Evolutionary conservation across 495 filamentous ascomycete genomes (phyloP), one percentile per base, ranked within the genome.

Genomic region (Penicillium lividum): DNA sequence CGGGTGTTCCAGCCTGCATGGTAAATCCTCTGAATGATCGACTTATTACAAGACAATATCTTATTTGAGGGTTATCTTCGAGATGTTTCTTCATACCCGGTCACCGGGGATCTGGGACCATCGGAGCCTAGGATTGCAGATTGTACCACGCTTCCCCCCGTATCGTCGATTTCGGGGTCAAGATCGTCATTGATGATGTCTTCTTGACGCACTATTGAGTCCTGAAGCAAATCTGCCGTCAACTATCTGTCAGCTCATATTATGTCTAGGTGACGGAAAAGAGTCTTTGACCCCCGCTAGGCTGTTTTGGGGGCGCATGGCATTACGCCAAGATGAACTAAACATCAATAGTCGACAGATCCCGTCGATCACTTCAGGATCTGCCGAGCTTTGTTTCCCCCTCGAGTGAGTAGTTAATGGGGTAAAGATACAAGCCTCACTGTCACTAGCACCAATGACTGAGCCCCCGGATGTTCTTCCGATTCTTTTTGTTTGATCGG

Each of bases 261-360:
- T 27, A 38, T 53, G 51, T 38, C 25, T 27, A 38, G 50, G 15
- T 15, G 28, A 16, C 30, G 31, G 6, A 18, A 52, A 16, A n/a
- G 51, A 18, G 5, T 33, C 33, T 28, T 22, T 18, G 36, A 31
- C 15, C 9, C 28, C 46, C 46, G 46, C 46, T 49, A 49, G 28
- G n/a, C 46, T 49, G 11, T 16, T 49, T 49, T 49, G 28, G 27
- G 36, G 36, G 22, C 38, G 62, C 67, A 63, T 71, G 70, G 68
- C 70, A 69, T 69, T 34, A 58, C 60, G 73, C 75, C 73, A 76
- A 73, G 72, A 50, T 62, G 58, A 62, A 66, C 74, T 73, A 73
- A 75, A 70, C 66, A 72, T 68, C 75, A 77, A 77, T 77, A 77
- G 75, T 77, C 65, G 59, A 72, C 73, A 67, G 74, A 77, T 77